Evolutionary conservation across 345 rosid species (phyloP), one percentile per base, ranked within the genome.

Genomic region (Populus pruinosa): DNA sequence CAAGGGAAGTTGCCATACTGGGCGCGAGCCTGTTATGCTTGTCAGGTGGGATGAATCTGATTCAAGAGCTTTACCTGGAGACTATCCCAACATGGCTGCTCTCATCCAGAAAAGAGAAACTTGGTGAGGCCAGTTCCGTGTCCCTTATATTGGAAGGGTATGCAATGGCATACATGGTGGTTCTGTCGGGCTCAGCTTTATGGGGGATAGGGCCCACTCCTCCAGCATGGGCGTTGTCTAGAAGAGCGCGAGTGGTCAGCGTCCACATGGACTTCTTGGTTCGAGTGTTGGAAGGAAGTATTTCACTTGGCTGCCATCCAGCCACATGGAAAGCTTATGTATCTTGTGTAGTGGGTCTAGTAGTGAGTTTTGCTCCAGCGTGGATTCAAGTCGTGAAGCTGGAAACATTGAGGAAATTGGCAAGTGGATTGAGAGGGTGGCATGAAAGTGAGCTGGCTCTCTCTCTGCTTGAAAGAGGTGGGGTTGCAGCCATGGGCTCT

Each of bases 321-420:
- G 87, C 82, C 14, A 89, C 89, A 53, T 89, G 91, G 92, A 89
- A 86, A 85, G 90, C 94, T 14, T 91, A 89, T 68, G 81, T 87
- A 16, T 84, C 85, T 8, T 89, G 92, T 53, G 65, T 89, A 61
- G 80, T 87, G 23, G 87, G 89, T 27, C 56, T 91, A 2, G 47
- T 87, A 11, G 90, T 86, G 74, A 86, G 78, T 44, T 84, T 80
- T 69, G 84, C 88, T 49, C 92, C 94, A 3, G 74, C 83, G 2
- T 91, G 92, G 94, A 74, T 89, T 49, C 79, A 72, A 69, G 87
- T 84, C 49, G 86, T 89, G 77, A 85, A 81, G 82, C 38, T 70
- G 7, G 89, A 89, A 75, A 88, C 91, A 2, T 66, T 89, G 72
- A 83, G 68, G 83, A 88, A 81, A 41, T 53, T 91, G 82, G 90